phyloP scores from a whole-genome alignment of 1,139 yeast genomes.

The Kodamaea arcana region DNA sequence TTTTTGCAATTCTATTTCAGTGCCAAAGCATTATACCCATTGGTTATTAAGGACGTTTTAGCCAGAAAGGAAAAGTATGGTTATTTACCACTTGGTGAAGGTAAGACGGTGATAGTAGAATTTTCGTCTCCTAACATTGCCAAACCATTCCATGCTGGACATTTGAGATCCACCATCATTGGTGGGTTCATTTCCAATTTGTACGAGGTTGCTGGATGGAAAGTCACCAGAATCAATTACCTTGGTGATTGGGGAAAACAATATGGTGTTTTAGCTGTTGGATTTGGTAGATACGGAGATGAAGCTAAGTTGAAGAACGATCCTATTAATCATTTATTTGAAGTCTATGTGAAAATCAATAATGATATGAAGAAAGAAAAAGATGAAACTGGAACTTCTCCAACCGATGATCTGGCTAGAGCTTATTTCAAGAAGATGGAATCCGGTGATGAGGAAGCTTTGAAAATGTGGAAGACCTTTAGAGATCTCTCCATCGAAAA shows the following conservation, averaged over 20 bases:
- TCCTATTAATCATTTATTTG: conserved; percentile 93
- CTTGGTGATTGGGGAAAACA: conserved; percentile 99
- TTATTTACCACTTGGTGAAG: conserved; percentile 66
- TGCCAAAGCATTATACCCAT: conserved; percentile 58
- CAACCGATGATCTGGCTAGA: conserved; percentile 82
- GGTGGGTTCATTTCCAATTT: conserved; percentile 95
- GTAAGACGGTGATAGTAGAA: conserved; percentile 75
- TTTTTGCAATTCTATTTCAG: conserved; percentile 87
- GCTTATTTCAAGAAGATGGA: conserved; percentile 89
- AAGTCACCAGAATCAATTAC: conserved; percentile 86
- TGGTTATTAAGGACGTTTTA: conserved; percentile 71
- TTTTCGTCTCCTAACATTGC: conserved; percentile 98
- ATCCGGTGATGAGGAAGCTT: conserved; percentile 81
- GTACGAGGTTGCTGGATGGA: conserved; percentile 87
- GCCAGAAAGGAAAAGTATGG: conserved; percentile 64
- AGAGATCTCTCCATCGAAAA: conserved; percentile 84
- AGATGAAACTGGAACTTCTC: conserved; percentile 42
- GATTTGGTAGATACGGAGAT: conserved; percentile 79
- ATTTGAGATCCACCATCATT: conserved; percentile 93
- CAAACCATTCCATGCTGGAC: conserved; percentile 99
- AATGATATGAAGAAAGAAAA: conserved; percentile 67
- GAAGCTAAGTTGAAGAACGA: conserved; percentile 68
- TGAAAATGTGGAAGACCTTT: conserved; percentile 80
- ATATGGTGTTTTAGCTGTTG: conserved; percentile 93
- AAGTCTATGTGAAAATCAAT: conserved; percentile 87